Percentiles rank a stretch among this genome's conserved stretches.
These are phyloP conservation scores for Cordia subcordata DNA, from an alignment of 257 asterid species.

Conservation along the genomic window DNA sequence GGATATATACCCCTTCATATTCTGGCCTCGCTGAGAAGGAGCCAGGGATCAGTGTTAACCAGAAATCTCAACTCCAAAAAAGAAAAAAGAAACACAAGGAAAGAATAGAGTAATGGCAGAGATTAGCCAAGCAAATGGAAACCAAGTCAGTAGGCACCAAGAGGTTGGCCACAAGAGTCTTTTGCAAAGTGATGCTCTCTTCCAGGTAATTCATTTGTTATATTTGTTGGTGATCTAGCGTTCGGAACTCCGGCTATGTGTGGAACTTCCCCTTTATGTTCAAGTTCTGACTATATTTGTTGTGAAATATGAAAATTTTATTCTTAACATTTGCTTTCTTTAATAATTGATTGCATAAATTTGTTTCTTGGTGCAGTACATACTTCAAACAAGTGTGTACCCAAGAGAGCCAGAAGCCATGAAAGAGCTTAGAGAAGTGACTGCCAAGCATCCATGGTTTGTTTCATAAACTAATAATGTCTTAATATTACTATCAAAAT, in stretches of 20 bases:
- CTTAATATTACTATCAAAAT: too few species aligned
- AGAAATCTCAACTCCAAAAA: too few species aligned
- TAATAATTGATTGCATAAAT: background rate
- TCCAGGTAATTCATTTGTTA: conserved; percentile 13
- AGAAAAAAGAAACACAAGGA: too few species aligned
- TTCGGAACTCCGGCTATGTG: too few species aligned
- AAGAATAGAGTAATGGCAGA: conserved; percentile 10
- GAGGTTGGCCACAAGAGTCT: conserved; percentile 31
- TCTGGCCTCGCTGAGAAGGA: background rate
- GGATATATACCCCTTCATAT: too few species aligned
- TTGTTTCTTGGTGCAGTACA: conserved; percentile 36
- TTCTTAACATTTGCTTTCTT: background rate
- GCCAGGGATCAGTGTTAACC: background rate
- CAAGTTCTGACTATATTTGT: too few species aligned
- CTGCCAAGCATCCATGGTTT: conserved; percentile 90
- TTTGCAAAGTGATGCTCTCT: conserved; percentile 32
- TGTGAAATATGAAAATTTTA: background rate
- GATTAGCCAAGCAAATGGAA: background rate
- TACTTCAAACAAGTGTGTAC: conserved; percentile 83
- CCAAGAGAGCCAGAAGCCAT: conserved; percentile 85
- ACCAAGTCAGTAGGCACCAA: conserved; percentile 20
- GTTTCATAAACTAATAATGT: background rate
- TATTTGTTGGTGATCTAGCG: too few species aligned
- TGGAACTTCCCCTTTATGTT: too few species aligned
- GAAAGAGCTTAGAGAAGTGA: conserved; percentile 85